Conservation (phyloP, 768 basidiomycete genomes). For the Porphyrellus cyaneotinctus region DNA sequence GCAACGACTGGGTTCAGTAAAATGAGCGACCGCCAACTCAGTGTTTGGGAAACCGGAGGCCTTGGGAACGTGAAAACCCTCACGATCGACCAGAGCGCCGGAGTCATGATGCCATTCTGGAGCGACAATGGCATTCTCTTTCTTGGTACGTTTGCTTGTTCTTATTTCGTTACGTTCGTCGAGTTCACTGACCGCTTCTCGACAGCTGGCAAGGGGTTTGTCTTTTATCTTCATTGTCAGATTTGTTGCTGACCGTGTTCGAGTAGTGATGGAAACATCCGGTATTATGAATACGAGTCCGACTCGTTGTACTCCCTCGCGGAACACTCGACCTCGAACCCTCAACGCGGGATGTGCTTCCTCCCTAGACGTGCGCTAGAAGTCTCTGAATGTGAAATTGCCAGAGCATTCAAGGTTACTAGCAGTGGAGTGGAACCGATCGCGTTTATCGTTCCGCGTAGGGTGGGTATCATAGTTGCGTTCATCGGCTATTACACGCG, state of each 20-base stretch:
- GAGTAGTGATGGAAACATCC: conserved; percentile 87
- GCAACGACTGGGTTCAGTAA: conserved; percentile 96
- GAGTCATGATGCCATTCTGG: conserved; percentile 98
- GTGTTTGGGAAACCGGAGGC: conserved; percentile 83
- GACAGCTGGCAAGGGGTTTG: conserved; percentile 82
- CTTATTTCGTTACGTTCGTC: neutral
- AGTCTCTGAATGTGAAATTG: conserved; percentile 91
- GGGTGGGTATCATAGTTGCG: conserved; percentile 41
- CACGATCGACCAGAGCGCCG: conserved; percentile 83
- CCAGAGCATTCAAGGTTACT: conserved; percentile 86
- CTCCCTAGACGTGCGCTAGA: conserved; percentile 87
- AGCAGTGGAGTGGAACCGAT: conserved; percentile 79
- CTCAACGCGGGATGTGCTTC: conserved; percentile 97
- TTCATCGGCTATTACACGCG: neutral
- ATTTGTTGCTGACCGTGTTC: conserved; percentile 2
- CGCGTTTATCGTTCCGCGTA: conserved; percentile 92
- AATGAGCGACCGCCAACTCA: conserved; percentile 92
- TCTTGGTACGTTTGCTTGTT: conserved; percentile 52
- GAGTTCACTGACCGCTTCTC: neutral
- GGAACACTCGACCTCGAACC: conserved; percentile 87
- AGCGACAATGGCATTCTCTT: conserved; percentile 89
- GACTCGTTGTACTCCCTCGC: conserved; percentile 73
- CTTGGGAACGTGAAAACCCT: conserved; percentile 74
- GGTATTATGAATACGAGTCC: conserved; percentile 94
- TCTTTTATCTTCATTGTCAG: neutral